Conservation (phyloP, 2,329 filamentous ascomycete species). For the Cladosporium sp. region DNA sequence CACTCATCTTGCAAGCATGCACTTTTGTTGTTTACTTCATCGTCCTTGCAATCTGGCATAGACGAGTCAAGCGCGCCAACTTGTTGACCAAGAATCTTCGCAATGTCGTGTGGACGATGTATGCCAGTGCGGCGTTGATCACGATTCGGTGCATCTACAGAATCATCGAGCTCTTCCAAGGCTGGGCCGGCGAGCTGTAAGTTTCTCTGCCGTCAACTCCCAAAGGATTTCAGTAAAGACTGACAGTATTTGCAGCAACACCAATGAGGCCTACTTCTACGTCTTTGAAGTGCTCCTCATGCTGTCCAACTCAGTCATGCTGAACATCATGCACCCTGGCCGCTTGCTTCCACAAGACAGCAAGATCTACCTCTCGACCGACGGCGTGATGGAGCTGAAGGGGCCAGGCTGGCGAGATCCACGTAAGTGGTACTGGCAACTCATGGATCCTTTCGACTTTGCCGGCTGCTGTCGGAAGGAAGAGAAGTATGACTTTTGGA, state of each 20-base stretch:
- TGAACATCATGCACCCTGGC: constrained; percentile 49
- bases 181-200: constrained; percentile 15
- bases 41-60: constrained; percentile 42
- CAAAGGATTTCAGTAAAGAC: constrained; percentile 22
- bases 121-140: constrained; percentile 43
- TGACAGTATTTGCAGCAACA: constrained; percentile 20
- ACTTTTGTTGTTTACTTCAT: constrained; percentile 45
- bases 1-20: constrained; percentile 45
- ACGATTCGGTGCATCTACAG: constrained; percentile 47
- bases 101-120: constrained; percentile 41
- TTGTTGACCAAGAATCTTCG: constrained; percentile 39
- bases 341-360: constrained; percentile 44
- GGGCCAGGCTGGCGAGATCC: constrained; percentile 26
- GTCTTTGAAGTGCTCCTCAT: constrained; percentile 51
- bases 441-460: constrained; percentile 28
- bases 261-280: constrained; percentile 49
- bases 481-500: constrained; percentile 7
- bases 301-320: constrained; percentile 40
- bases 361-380: constrained; percentile 44
- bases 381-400: constrained; percentile 45
- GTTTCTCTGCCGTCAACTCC: neutral
- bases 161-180: constrained; percentile 43
- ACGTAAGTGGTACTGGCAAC: constrained; percentile 16
- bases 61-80: constrained; percentile 31
- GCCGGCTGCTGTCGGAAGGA: constrained; percentile 11